Percentiles rank a stretch among this genome's conserved stretches.
phyloP scores from a whole-genome alignment of 176 grass and related monocot species.

The Juncus inflexus region DNA sequence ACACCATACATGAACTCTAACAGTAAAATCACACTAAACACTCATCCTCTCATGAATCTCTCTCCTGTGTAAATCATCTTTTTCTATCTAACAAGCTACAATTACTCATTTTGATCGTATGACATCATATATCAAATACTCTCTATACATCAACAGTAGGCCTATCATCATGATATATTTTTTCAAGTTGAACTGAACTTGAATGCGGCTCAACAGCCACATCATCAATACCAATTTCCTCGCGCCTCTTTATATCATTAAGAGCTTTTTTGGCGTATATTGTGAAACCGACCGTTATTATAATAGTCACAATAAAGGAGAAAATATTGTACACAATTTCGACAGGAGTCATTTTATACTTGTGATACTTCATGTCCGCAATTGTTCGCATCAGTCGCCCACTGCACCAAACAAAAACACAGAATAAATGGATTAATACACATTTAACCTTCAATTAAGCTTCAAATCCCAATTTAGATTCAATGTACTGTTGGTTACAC shows the following conservation, averaged over 20 bases:
- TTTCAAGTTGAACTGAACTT: slow-evolving; percentile 28
- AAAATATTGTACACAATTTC: slow-evolving; percentile 82
- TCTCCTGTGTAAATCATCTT: slow-evolving; percentile 9
- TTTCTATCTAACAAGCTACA: slow-evolving; percentile 1
- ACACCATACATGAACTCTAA: slow-evolving; percentile 6
- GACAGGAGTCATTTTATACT: slow-evolving; percentile 62
- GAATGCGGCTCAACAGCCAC: background rate
- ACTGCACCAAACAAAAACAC: slow-evolving; percentile 34
- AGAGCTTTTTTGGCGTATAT: slow-evolving; percentile 70
- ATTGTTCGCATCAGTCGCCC: slow-evolving; percentile 70
- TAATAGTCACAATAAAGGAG: slow-evolving; percentile 43
- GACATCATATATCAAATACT: slow-evolving; percentile 7
- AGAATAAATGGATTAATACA: background rate
- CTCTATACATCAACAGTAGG: slow-evolving; percentile 39
- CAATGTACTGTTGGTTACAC: no score
- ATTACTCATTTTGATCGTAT: background rate
- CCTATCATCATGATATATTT: slow-evolving; percentile 41
- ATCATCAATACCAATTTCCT: slow-evolving; percentile 11
- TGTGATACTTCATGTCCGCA: slow-evolving; percentile 60
- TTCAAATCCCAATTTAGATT: no score
- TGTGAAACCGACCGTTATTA: slow-evolving; percentile 58
- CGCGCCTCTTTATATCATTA: slow-evolving; percentile 33
- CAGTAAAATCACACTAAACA: slow-evolving; percentile 12
- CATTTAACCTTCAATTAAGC: background rate
- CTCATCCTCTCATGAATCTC: background rate